Percentiles rank a stretch among this genome's conserved stretches.
phyloP scores from a whole-genome alignment of 768 basidiomycete species.

The Tephrocybe sp. region DNA sequence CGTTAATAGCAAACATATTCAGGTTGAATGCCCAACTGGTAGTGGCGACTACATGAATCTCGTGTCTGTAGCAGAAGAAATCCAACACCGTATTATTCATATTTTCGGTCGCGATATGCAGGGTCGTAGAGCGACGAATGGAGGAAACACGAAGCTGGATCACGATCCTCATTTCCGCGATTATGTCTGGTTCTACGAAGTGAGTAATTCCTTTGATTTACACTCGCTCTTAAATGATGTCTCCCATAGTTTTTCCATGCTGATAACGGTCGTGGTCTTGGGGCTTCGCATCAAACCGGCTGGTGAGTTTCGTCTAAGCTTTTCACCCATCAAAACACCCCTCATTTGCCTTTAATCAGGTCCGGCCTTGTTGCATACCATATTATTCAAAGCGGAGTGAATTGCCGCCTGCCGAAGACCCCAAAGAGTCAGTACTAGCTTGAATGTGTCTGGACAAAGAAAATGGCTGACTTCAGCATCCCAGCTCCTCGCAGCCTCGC shows the following conservation, averaged over 20 bases:
- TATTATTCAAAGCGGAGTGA: slow-evolving; percentile 87
- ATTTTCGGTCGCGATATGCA: slow-evolving; percentile 93
- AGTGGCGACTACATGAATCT: slow-evolving; percentile 98
- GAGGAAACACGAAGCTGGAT: slow-evolving; percentile 84
- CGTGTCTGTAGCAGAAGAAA: slow-evolving; percentile 91
- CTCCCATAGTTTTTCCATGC: slow-evolving; percentile 85
- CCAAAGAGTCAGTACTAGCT: slow-evolving; percentile 71
- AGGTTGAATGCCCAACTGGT: slow-evolving; percentile 95
- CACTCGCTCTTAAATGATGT: slow-evolving; percentile 1
- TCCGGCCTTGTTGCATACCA: slow-evolving; percentile 89
- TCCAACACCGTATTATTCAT: slow-evolving; percentile 98
- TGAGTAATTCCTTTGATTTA: slow-evolving; percentile 26
- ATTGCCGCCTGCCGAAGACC: slow-evolving; percentile 89
- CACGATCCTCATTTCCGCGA: slow-evolving; percentile 95
- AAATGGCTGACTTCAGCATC: slow-evolving; percentile 7
- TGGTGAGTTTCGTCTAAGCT: slow-evolving; percentile 53
- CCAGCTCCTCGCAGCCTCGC: slow-evolving; percentile 85
- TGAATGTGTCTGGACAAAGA: background rate
- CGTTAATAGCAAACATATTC: slow-evolving; percentile 2
- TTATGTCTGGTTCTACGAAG: slow-evolving; percentile 96
- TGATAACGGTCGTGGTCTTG: slow-evolving; percentile 88
- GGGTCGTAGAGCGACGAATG: slow-evolving; percentile 89
- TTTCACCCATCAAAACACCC: background rate
- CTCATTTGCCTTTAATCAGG: slow-evolving; percentile 35
- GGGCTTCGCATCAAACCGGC: slow-evolving; percentile 98